phyloP scores from a whole-genome alignment of 2,329 filamentous ascomycete species.

The Nannizziopsis barbatae region DNA sequence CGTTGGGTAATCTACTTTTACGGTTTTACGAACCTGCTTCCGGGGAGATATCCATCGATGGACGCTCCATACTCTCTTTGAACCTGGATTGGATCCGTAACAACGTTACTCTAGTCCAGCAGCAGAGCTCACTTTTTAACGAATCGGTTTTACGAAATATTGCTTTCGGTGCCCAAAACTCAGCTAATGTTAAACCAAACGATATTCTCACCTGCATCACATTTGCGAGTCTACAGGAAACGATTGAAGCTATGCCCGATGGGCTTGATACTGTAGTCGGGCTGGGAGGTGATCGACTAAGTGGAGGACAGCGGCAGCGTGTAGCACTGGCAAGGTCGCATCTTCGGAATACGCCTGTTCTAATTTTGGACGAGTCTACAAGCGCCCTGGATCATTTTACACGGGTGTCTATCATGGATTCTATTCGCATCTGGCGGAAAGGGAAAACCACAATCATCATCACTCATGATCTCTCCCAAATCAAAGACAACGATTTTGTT shows the following conservation, averaged over 20 bases:
- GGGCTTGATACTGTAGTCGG: conserved; percentile 65
- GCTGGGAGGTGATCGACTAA: conserved; percentile 57
- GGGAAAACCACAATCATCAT: conserved; percentile 86
- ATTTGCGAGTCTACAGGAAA: conserved; percentile 57
- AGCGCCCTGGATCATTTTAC: conserved; percentile 72
- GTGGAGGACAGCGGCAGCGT: conserved; percentile 75
- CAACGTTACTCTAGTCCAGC: conserved; percentile 72
- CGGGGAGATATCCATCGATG: conserved; percentile 61
- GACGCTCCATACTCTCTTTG: conserved; percentile 48
- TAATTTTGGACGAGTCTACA: conserved; percentile 82
- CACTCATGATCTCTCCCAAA: conserved; percentile 76
- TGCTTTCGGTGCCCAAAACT: conserved; percentile 52
- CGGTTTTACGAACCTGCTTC: conserved; percentile 59
- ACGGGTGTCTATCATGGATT: conserved; percentile 56
- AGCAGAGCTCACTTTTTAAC: conserved; percentile 69
- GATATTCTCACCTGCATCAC: conserved; percentile 54
- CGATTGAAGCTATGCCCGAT: conserved; percentile 54
- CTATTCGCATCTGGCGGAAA: conserved; percentile 63
- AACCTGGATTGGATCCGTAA: conserved; percentile 61
- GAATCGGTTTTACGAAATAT: conserved; percentile 72
- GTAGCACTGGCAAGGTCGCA: conserved; percentile 69
- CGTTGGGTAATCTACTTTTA: conserved; percentile 66
- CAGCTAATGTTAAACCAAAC: conserved; percentile 39
- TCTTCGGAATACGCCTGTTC: conserved; percentile 63
- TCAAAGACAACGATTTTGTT: conserved; percentile 60